Base-by-base conservation (phyloP, 1,284 basidiomycete genomes). In the Cutaneotrichosporon sp. region DNA sequence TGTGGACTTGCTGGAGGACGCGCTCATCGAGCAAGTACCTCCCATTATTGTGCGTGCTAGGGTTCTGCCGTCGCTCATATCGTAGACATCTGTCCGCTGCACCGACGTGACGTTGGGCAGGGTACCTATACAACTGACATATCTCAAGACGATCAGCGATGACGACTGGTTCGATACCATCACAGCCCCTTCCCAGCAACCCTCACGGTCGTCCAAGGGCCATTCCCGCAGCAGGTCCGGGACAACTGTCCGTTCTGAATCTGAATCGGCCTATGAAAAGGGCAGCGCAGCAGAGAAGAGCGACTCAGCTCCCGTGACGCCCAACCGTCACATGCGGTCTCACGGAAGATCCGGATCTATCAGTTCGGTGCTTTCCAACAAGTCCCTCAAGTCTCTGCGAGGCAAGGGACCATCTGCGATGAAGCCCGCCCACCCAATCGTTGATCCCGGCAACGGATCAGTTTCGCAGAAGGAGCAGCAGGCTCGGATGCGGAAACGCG, bases 1-100 rank as follows among this genome's bases (percentile, higher is more conserved):
- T 44, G 64, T 77, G 26, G 75, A 76, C 53, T 60, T 76, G 2
- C 59, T 76, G 31, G 74, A 76, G 50, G 74, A 76, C 47, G 73
- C 74, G 1, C 60, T 76, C 39, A 62, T 70, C 14, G 55, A 66
- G 32, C 71, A 75, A 52, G 68, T 74, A 3, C 74, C 74, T 0
- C 69, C 74, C 0, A 61, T 74, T 11, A 65, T 75, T 19, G 46
- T 49, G 41, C 10, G 26, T 39, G 14, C 19, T 5, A n/a, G n/a
- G 8, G 14, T 17, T 9, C 24, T 3, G 29, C 44, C 43, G n/a
- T n/a, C n/a, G n/a, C n/a, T n/a, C n/a, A n/a, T 12, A 41, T 24
- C 5, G 5, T 38, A 73, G 71, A 74, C 73, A 0, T 73, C 69
- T 3, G 72, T 74, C 12, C 66, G 74, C 14, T 52, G 74, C 11